phyloP scores from a whole-genome alignment of 768 basidiomycete species.

The Russula olivacea region DNA sequence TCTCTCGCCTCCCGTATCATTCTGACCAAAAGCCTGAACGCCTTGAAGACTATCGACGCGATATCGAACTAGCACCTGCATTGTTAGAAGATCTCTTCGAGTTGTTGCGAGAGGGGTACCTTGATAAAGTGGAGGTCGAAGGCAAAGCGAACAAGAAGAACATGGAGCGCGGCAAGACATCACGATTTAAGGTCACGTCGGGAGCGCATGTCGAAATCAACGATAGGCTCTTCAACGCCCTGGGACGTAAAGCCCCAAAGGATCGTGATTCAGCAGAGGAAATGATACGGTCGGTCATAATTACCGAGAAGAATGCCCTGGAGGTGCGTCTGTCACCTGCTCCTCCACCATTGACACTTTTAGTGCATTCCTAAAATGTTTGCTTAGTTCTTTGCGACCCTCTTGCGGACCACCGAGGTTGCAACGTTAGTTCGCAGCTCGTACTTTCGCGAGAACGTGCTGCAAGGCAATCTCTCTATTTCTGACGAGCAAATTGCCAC shows the following conservation, averaged over 20 bases:
- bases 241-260: conserved; percentile 2
- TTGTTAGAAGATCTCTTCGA: conserved; percentile 2
- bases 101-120: background rate
- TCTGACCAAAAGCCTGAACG: background rate
- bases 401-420: background rate
- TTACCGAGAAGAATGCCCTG: background rate
- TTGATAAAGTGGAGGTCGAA: background rate
- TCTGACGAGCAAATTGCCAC: background rate
- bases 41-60: background rate
- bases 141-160: background rate
- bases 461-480: conserved; percentile 7
- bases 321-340: background rate
- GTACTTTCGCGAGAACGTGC: conserved; percentile 12
- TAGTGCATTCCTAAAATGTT: background rate
- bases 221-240: conserved; percentile 1
- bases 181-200: background rate
- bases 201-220: background rate
- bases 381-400: background rate
- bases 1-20: conserved; percentile 5
- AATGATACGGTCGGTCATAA: background rate
- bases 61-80: background rate
- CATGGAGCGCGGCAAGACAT: background rate
- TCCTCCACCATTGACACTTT: background rate
- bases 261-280: conserved; percentile 1
- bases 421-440: background rate